phyloP scores from a whole-genome alignment of 1,284 basidiomycete species.

The Coniophora puteana region DNA sequence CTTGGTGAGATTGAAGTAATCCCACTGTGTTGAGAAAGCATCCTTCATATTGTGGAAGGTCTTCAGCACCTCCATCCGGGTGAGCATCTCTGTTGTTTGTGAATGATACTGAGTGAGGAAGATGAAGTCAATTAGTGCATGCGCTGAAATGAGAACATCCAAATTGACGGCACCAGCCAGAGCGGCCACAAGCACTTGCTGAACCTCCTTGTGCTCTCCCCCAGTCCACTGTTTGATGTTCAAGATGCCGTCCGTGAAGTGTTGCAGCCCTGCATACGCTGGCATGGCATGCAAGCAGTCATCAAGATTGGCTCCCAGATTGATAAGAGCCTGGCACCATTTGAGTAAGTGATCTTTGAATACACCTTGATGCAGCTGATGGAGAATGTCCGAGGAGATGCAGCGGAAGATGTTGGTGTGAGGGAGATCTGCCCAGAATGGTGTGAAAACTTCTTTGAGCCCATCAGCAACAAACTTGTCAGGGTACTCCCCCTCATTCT shows the following conservation, averaged over 20 bases:
- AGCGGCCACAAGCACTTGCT: slow-evolving; percentile 2
- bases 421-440: slow-evolving; percentile 17
- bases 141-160: slow-evolving; percentile 7
- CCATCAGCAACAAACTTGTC: slow-evolving; percentile 3
- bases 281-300: slow-evolving; percentile 9
- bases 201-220: slow-evolving; percentile 7
- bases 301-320: slow-evolving; percentile 11
- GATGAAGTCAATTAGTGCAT: slow-evolving; percentile 15
- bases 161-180: slow-evolving; percentile 4
- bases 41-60: slow-evolving; percentile 17
- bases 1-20: slow-evolving; percentile 8
- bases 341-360: slow-evolving; percentile 18
- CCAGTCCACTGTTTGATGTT: slow-evolving; percentile 8
- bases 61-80: slow-evolving; percentile 10
- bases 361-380: slow-evolving; percentile 8
- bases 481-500: slow-evolving; percentile 2
- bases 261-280: slow-evolving; percentile 7
- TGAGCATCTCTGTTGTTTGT: slow-evolving; percentile 11
- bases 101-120: slow-evolving; percentile 16
- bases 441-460: slow-evolving; percentile 3
- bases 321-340: slow-evolving; percentile 13
- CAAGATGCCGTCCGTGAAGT: slow-evolving; percentile 14
- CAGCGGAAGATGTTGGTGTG: slow-evolving; percentile 9
- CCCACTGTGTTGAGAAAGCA: slow-evolving; percentile 9
- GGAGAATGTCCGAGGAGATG: slow-evolving; percentile 15